Evolutionary conservation across 2,329 filamentous ascomycete genomes (phyloP), one percentile per base, ranked within the genome.

Genomic region (Cyclaneusma minus): DNA sequence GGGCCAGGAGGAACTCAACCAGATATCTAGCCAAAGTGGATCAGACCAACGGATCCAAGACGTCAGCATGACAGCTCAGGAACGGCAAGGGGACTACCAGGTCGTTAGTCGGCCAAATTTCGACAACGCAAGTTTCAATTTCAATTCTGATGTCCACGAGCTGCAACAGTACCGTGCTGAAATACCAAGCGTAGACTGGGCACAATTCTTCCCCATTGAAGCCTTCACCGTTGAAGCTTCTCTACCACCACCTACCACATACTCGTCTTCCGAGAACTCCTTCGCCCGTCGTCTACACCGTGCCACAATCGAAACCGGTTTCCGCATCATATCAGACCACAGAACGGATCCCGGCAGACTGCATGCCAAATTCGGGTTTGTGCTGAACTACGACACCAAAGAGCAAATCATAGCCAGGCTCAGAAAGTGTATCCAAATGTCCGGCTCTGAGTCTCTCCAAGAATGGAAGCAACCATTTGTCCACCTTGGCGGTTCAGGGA

Each of bases 271-370:
- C 14, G 79, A 85, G 45, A 53, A 58, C 2, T 72, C 64, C 1
- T 85, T 91, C 38, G 70, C 71, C 7, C 68, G 79, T 6, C 64
- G 76, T 4, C 54, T 91, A 4, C 76, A 81, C 25, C 67, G 81
- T 21, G 59, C 59, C 28, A 60, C 69, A 3, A 38, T 73, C 1
- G 79, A 91, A 48, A 51, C 58, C 14, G 78, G 62, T 1, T 66
- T 72, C 30, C 51, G 56, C 3, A 50, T 85, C 2, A 56, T 80
- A 3, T 52, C 45, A 9, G 56, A 58, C 44, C 41, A 51, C 3
- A 50, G 58, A 35, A 6, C 23, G 29, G 7, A 56, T 63, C 0
- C 56, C 59, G 2, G 45, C 54, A 3, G 48, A 48, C 1, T 56
- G 71, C 29, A 51, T 56, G n/a, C 59, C 62, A 17, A 60, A 72